Evolutionary conservation across 805 yeast species (phyloP).

Genomic region (Yarrowia osloensis): DNA sequence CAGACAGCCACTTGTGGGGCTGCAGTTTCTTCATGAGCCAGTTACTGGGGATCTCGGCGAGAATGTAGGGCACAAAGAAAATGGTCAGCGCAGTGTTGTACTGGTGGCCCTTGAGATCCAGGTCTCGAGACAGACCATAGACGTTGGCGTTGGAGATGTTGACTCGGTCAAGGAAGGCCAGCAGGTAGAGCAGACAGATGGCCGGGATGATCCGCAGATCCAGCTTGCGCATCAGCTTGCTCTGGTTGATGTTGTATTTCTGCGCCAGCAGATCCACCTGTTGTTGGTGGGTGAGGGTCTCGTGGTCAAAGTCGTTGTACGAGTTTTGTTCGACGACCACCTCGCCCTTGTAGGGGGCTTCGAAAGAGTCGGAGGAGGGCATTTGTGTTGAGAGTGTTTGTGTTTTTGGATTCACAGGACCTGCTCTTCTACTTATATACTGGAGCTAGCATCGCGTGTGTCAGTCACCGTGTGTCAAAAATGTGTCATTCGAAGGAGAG

Average conservation of each 20-base stretch:
- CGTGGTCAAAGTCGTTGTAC: not conserved
- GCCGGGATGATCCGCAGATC: slow-evolving; percentile 74
- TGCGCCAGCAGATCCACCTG: slow-evolving; percentile 45
- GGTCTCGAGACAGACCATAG: slow-evolving; percentile 64
- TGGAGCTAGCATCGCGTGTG: not conserved
- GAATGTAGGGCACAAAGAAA: slow-evolving; percentile 71
- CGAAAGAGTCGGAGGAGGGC: slow-evolving; percentile 23
- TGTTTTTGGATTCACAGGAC: not conserved
- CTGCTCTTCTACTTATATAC: not conserved
- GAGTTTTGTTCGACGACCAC: not conserved
- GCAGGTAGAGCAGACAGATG: slow-evolving; percentile 69
- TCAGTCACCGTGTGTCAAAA: not conserved
- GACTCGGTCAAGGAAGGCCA: slow-evolving; percentile 78
- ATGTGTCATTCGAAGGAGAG: not conserved
- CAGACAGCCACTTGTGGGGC: slow-evolving; percentile 66
- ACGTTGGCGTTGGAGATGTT: slow-evolving; percentile 80
- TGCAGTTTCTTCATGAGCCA: slow-evolving; percentile 57
- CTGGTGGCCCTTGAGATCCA: slow-evolving; percentile 58
- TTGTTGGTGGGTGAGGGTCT: slow-evolving; percentile 16
- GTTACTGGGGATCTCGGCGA: slow-evolving; percentile 68
- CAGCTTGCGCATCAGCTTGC: slow-evolving; percentile 60
- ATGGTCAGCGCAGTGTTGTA: slow-evolving; percentile 67
- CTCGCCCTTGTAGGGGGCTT: slow-evolving; percentile 22
- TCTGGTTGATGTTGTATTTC: slow-evolving; percentile 55
- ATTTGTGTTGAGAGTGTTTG: not conserved